These are phyloP conservation scores for Trebouxia sp. DNA, from an alignment of 139 green algal genomes.

Conservation along the genomic window DNA sequence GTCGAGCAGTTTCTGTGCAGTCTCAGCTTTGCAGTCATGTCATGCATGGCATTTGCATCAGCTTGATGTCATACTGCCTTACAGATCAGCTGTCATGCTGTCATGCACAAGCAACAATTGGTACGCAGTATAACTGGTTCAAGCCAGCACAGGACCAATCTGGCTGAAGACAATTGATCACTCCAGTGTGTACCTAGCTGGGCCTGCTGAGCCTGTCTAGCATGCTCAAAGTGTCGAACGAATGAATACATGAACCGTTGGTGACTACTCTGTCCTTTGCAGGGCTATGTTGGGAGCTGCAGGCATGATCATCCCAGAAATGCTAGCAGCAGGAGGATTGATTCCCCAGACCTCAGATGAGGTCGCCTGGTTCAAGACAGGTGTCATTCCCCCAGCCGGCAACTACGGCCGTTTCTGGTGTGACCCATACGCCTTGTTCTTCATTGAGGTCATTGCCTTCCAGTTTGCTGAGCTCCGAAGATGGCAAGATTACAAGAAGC, in stretches of 20 bases:
- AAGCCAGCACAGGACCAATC: too few species aligned
- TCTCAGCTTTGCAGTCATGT: too few species aligned
- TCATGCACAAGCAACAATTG: too few species aligned
- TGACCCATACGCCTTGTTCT: constrained; percentile 95
- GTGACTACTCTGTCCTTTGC: constrained; percentile 55
- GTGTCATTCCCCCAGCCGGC: constrained; percentile 88
- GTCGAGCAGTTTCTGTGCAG: too few species aligned
- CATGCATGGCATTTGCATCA: too few species aligned
- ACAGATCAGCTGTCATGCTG: too few species aligned
- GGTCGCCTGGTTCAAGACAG: constrained; percentile 86
- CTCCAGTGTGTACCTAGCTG: too few species aligned
- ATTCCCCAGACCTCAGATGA: constrained; percentile 70
- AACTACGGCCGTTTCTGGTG: constrained; percentile 45
- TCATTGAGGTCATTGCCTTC: constrained; percentile 90
- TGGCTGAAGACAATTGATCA: too few species aligned
- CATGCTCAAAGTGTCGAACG: too few species aligned
- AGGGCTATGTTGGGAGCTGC: constrained; percentile 96
- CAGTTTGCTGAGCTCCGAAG: constrained; percentile 95
- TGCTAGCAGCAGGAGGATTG: constrained; percentile 78
- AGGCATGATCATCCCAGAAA: constrained; percentile 92
- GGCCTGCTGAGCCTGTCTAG: too few species aligned
- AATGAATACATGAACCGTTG: constrained; percentile 58
- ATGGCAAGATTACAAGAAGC: constrained; percentile 85
- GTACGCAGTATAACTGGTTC: too few species aligned
- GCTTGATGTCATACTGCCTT: too few species aligned